These are phyloP conservation scores for Trametes sp. DNA, from an alignment of 1,284 basidiomycete species.

Conservation along the genomic window DNA sequence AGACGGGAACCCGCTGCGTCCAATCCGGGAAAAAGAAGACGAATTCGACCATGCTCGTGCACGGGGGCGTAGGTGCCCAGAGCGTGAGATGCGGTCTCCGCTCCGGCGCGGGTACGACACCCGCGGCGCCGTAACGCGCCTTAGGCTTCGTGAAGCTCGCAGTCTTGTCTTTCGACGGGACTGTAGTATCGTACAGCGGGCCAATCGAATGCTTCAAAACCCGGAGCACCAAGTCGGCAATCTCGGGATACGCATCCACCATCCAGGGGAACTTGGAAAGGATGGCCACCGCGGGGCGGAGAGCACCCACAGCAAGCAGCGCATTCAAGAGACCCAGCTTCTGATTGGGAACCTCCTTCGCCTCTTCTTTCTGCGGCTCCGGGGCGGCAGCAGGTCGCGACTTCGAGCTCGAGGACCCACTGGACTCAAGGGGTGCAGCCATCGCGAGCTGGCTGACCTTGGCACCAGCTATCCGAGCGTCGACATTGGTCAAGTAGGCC, in stretches of 20 bases:
- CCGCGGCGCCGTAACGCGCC: conserved; percentile 65
- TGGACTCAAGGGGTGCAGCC: conserved; percentile 87
- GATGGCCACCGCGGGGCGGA: conserved; percentile 81
- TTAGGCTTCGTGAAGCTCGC: conserved; percentile 68
- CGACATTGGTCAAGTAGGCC: conserved; percentile 73
- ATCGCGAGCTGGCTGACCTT: conserved; percentile 86
- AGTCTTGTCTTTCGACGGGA: conserved; percentile 61
- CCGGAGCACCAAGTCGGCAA: conserved; percentile 87
- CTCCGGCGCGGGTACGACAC: conserved; percentile 56
- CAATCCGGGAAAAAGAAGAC: conserved; percentile 92
- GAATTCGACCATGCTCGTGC: conserved; percentile 73
- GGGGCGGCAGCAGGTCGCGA: conserved; percentile 37
- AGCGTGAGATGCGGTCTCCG: conserved; percentile 72
- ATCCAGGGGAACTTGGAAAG: conserved; percentile 89
- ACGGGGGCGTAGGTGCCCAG: conserved; percentile 78
- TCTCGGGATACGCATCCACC: conserved; percentile 79
- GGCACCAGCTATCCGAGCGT: conserved; percentile 69
- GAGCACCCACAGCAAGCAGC: conserved; percentile 86
- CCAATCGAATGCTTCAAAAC: conserved; percentile 73
- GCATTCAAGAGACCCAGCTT: conserved; percentile 83
- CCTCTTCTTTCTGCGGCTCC: conserved; percentile 52
- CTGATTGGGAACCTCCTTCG: conserved; percentile 76
- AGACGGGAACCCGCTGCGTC: conserved; percentile 75
- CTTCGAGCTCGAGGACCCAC: conserved; percentile 37
- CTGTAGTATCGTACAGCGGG: conserved; percentile 67